Percentiles rank a stretch among this genome's conserved stretches.
phyloP scores from a whole-genome alignment of 164 flowering plant species.

The Chloranthus sessilifolius region DNA sequence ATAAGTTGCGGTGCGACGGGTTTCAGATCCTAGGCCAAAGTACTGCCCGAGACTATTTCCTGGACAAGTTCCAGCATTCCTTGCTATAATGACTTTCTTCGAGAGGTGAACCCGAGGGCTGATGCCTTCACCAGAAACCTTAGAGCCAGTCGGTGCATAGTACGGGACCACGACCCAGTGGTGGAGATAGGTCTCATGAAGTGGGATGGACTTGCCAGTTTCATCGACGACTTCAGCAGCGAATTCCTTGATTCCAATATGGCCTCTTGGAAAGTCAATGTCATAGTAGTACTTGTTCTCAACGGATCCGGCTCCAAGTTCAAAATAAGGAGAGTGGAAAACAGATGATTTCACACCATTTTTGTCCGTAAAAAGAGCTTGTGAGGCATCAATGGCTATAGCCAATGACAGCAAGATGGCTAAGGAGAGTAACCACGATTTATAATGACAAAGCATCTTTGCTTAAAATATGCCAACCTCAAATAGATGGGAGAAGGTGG shows the following conservation, averaged over 20 bases:
- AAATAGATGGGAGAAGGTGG: no score
- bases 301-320: slow-evolving; percentile 64
- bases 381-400: slow-evolving; percentile 13
- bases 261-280: slow-evolving; percentile 81
- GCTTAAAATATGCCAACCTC: no score
- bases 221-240: slow-evolving; percentile 84
- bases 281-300: slow-evolving; percentile 40
- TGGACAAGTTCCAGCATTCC: slow-evolving; percentile 64
- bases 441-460: slow-evolving; percentile 10
- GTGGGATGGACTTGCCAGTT: slow-evolving; percentile 68
- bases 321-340: slow-evolving; percentile 59
- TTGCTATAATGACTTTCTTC: slow-evolving; percentile 20
- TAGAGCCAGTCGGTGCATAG: slow-evolving; percentile 18
- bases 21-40: slow-evolving; percentile 85
- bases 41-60: slow-evolving; percentile 39
- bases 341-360: slow-evolving; percentile 39
- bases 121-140: not conserved
- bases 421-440: slow-evolving; percentile 11
- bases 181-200: slow-evolving; percentile 89
- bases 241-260: slow-evolving; percentile 75
- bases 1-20: slow-evolving; percentile 51
- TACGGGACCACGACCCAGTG: slow-evolving; percentile 74
- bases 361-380: slow-evolving; percentile 18
- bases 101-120: slow-evolving; percentile 7
- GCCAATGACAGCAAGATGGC: slow-evolving; percentile 20